These are phyloP conservation scores for Lathyrus sativus DNA, from an alignment of 306 rosid species.

Conservation along the genomic window DNA sequence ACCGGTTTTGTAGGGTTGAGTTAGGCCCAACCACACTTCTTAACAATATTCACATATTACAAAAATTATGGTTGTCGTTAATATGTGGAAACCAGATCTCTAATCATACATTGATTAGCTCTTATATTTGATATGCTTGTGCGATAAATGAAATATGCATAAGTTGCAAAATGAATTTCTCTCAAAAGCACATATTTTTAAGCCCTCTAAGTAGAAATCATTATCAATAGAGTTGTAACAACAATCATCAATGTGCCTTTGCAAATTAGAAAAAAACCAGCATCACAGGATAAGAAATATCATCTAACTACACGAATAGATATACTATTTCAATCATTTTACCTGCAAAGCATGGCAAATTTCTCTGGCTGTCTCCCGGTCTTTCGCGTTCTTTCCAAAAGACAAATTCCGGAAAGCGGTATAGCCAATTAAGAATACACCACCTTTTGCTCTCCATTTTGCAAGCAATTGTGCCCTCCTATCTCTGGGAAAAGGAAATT, in stretches of 20 bases:
- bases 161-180: conserved; percentile 3
- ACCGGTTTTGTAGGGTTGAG: too few relatives aligned
- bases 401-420: conserved; percentile 84
- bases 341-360: conserved; percentile 86
- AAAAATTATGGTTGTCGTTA: neutral
- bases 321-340: conserved; percentile 23
- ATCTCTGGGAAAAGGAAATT: conserved; percentile 62
- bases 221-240: conserved; percentile 19
- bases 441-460: conserved; percentile 95
- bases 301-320: conserved; percentile 16
- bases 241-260: neutral
- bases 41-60: neutral
- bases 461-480: conserved; percentile 75
- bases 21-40: too few relatives aligned
- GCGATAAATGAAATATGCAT: conserved; percentile 5
- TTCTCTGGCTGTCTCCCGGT: conserved; percentile 69
- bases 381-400: conserved; percentile 81
- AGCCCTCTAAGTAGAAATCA: neutral
- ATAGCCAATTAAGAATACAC: conserved; percentile 89
- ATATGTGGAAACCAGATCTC: neutral
- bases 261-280: conserved; percentile 11
- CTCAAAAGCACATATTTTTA: conserved; percentile 11
- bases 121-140: neutral
- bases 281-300: conserved; percentile 8
- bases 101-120: conserved; percentile 3